Base-by-base conservation (phyloP, 2,329 filamentous ascomycete species). In the Colletotrichum lindemuthianum region DNA sequence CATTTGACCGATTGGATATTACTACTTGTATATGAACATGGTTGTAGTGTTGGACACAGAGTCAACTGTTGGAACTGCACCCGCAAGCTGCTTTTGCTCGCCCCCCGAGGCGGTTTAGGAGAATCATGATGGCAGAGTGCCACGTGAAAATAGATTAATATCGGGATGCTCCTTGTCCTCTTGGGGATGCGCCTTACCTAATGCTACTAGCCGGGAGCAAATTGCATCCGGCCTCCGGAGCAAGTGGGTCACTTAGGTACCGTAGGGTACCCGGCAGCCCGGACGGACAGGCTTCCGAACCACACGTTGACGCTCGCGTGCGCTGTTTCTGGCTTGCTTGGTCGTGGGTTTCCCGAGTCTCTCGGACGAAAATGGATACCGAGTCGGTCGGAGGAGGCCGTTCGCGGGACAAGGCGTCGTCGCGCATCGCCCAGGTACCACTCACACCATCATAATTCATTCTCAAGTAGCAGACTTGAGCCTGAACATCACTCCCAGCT, bases 351-450 rank as follows among this genome's bases (percentile, higher is more conserved):
- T 24, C 24, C 41, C n/a, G 44, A 49, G 8, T 45, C 37, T 33
- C 3, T 5, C 24, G 24, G 1, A 24, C 24, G 24, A 24, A 4
- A 24, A 64, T 64, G 60, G 57, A 60, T 36, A 15, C 60, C 12
- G 60, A 48, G 15, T 64, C 60, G 10, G 51, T 57, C 8, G 39
- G 47, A 36, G 41, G 44, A 5, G 40, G 58, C n/a, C 51, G 53
- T 15, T 16, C 51, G 12, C 39, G 43, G 32, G 47, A 63, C 32
- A 65, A 50, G 36, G 40, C 53, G 7, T 16, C 53, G 9, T 16
- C 53, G 11, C 63, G 63, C 15, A 63, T 63, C 16, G 57, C 39
- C 8, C 59, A 65, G 58, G 61, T 56, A 54, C 40, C 24, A 24
- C 24, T 24, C 24, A 24, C 24, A 24, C 24, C 24, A n/a, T n/a